A percentile compares a stretch with the other conserved stretches of the same genome.
Evolutionary conservation across 768 basidiomycete genomes (phyloP).

Genomic region (Austroboletus festivus): DNA sequence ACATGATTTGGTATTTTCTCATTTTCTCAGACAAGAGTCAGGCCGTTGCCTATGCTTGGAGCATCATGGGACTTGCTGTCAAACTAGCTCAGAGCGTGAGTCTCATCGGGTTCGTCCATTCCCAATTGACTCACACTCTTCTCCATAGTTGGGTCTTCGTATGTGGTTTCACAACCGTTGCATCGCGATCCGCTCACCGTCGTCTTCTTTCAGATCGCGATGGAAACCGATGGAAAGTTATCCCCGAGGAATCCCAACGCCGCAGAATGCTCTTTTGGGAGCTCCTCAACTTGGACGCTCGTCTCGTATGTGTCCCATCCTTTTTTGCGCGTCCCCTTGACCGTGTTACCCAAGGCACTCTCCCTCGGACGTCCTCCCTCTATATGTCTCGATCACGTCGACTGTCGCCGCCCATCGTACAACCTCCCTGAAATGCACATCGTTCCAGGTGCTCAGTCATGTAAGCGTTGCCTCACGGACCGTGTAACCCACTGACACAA

Average conservation of each 20-base stretch:
- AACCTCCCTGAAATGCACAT: conserved; percentile 28
- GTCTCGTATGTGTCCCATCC: conserved; percentile 49
- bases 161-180: conserved; percentile 27
- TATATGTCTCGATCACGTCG: conserved; percentile 61
- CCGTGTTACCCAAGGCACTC: conserved; percentile 44
- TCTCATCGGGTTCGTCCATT: conserved; percentile 4
- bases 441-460: conserved; percentile 27
- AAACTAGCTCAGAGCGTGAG: conserved; percentile 72
- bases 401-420: conserved; percentile 46
- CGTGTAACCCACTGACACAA: conserved; percentile 12
- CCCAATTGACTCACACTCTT: conserved; percentile 1
- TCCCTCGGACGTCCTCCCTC: conserved; percentile 73
- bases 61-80: conserved; percentile 69
- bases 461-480: conserved; percentile 20
- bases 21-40: conserved; percentile 74
- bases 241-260: conserved; percentile 71
- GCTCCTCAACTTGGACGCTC: conserved; percentile 63
- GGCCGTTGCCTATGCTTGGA: conserved; percentile 72
- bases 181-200: conserved; percentile 20
- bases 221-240: conserved; percentile 56
- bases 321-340: conserved; percentile 13
- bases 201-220: conserved; percentile 57
- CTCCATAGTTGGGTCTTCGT: conserved; percentile 63
- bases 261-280: conserved; percentile 74
- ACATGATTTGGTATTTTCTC: conserved; percentile 73